Evolutionary conservation across 2,329 filamentous ascomycete genomes (phyloP).

Genomic region (Neofusicoccum ribis): DNA sequence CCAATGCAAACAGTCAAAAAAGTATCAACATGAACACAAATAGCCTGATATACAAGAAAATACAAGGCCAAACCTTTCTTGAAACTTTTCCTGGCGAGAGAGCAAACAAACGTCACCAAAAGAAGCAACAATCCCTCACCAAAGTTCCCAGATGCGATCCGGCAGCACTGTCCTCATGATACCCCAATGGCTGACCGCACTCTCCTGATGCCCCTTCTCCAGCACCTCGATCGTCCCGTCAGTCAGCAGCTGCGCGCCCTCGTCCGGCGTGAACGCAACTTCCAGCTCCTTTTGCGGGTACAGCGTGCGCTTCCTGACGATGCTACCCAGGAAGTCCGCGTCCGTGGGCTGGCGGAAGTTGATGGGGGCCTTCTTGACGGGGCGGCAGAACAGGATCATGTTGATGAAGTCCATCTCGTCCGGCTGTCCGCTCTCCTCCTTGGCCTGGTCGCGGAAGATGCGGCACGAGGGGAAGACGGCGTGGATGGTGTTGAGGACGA

Average conservation of each 20-base stretch:
- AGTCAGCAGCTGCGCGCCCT: slow-evolving; percentile 56
- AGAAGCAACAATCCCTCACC: slow-evolving; percentile 51
- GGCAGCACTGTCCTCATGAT: slow-evolving; percentile 89
- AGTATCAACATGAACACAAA: no score
- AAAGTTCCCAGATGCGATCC: slow-evolving; percentile 78
- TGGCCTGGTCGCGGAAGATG: slow-evolving; percentile 73
- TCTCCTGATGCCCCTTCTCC: slow-evolving; percentile 69
- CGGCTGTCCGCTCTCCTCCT: slow-evolving; percentile 38
- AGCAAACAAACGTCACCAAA: no score
- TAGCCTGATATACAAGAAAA: no score
- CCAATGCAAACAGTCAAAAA: no score
- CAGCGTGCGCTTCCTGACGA: slow-evolving; percentile 69
- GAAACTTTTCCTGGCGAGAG: no score
- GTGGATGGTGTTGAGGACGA: slow-evolving; percentile 80
- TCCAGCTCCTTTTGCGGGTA: slow-evolving; percentile 71
- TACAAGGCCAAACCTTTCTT: no score
- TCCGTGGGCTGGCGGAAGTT: slow-evolving; percentile 66
- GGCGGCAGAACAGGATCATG: slow-evolving; percentile 92
- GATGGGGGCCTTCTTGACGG: slow-evolving; percentile 52
- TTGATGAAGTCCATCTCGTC: slow-evolving; percentile 78
- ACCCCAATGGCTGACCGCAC: slow-evolving; percentile 82
- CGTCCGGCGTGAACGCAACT: slow-evolving; percentile 37
- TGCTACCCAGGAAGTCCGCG: slow-evolving; percentile 71
- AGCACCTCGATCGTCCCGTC: slow-evolving; percentile 67
- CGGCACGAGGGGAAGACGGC: slow-evolving; percentile 85